Conservation (phyloP, 371 early-diverging fungal species). For the Mortierella sp. region DNA sequence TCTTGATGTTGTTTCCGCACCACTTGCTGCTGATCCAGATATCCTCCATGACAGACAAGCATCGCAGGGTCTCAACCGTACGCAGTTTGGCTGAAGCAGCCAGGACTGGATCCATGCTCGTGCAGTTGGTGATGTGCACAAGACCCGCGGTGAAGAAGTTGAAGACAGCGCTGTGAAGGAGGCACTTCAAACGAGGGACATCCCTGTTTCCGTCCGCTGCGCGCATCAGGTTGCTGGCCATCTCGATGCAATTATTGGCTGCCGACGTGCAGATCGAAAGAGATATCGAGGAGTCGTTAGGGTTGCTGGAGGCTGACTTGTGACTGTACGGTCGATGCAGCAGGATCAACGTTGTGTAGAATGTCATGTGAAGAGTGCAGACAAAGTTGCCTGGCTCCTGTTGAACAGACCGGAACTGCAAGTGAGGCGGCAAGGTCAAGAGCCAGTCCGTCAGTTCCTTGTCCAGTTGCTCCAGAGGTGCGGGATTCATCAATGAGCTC, state of each 20-base stretch:
- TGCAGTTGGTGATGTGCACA: slow-evolving; percentile 45
- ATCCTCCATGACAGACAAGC: slow-evolving; percentile 27
- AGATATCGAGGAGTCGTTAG: slow-evolving; percentile 28
- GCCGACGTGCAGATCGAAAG: slow-evolving; percentile 71
- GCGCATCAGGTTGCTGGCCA: slow-evolving; percentile 60
- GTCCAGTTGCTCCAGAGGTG: slow-evolving; percentile 34
- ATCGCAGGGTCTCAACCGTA: slow-evolving; percentile 32
- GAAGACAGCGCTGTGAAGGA: slow-evolving; percentile 63
- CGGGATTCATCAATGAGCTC: slow-evolving; percentile 20
- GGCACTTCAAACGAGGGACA: slow-evolving; percentile 61
- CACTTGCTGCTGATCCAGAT: slow-evolving; percentile 35
- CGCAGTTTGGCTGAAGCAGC: slow-evolving; percentile 36
- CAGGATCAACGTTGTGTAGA: slow-evolving; percentile 64
- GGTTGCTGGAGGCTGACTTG: slow-evolving; percentile 15
- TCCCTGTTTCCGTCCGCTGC: slow-evolving; percentile 62
- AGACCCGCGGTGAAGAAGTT: slow-evolving; percentile 34
- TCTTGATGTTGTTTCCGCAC: slow-evolving; percentile 35
- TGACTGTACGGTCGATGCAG: slow-evolving; percentile 68
- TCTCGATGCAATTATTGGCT: slow-evolving; percentile 63
- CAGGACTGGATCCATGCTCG: slow-evolving; percentile 32
- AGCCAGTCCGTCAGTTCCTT: slow-evolving; percentile 40
- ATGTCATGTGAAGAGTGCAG: slow-evolving; percentile 65
- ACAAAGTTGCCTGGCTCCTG: slow-evolving; percentile 45
- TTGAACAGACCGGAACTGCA: slow-evolving; percentile 37
- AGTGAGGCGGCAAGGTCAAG: slow-evolving; percentile 36